Conservation (phyloP, 345 rosid species). For the Carallia brachiata region DNA sequence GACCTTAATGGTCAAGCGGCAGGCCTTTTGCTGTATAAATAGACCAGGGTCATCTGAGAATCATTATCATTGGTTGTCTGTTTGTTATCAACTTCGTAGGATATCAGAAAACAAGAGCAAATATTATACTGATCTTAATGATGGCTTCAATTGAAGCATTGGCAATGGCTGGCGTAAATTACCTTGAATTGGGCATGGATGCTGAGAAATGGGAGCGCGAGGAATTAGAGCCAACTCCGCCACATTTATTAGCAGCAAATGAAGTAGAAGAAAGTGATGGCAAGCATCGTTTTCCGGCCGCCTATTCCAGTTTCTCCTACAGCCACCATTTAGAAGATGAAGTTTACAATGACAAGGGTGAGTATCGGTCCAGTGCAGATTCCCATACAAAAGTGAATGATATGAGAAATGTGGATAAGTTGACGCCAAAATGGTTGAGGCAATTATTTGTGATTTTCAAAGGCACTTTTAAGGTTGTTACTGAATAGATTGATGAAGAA, state of each 20-base stretch:
- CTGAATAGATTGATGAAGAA: too few relatives aligned
- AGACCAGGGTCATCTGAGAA: background rate
- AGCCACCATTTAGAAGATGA: background rate
- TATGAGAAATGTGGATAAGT: too few relatives aligned
- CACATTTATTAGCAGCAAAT: constrained; percentile 22
- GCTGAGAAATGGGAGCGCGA: constrained; percentile 37
- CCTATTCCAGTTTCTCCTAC: background rate
- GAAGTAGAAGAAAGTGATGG: background rate
- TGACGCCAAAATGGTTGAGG: too few relatives aligned
- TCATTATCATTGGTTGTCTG: background rate
- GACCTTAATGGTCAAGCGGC: background rate
- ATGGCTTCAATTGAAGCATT: constrained; percentile 41
- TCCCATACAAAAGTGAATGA: too few relatives aligned
- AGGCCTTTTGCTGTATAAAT: too few relatives aligned
- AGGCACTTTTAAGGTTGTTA: too few relatives aligned
- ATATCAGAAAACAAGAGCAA: background rate
- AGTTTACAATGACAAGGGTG: too few relatives aligned
- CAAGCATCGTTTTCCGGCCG: background rate
- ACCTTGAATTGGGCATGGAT: constrained; percentile 31
- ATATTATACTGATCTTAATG: background rate
- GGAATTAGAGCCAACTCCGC: constrained; percentile 15
- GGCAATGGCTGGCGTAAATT: constrained; percentile 47
- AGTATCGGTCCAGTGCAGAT: too few relatives aligned
- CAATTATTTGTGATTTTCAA: too few relatives aligned
- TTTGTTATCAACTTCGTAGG: background rate